These are phyloP conservation scores for Trichomonas vaginalis DNA, from an alignment of 208 protist genomes.

Conservation along the genomic window DNA sequence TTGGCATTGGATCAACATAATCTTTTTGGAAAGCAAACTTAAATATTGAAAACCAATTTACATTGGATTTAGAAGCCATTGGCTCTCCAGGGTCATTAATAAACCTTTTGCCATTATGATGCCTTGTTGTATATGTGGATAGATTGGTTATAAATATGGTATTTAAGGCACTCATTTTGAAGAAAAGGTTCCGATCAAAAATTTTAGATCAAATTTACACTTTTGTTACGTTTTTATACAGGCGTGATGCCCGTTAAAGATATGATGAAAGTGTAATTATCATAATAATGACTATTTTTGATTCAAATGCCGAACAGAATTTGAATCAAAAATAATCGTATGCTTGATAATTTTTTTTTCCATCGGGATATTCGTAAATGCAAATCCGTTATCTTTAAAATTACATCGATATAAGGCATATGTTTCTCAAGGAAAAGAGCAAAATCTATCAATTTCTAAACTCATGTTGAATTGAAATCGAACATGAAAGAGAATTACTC, in stretches of 20 bases:
- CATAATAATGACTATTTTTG: no score
- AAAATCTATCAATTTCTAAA: no score
- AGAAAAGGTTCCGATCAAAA: no score
- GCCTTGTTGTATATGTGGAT: neutral
- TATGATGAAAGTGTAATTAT: no score
- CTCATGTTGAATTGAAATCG: no score
- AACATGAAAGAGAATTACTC: no score
- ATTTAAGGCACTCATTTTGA: no score
- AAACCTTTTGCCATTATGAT: neutral
- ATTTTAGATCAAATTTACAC: no score
- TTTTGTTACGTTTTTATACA: no score
- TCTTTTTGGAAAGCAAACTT: neutral
- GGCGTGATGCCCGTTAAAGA: no score
- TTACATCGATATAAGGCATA: neutral
- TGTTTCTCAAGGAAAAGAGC: neutral
- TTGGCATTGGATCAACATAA: neutral
- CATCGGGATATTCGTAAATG: neutral
- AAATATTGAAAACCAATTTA: neutral
- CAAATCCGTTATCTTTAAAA: neutral
- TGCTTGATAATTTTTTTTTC: neutral
- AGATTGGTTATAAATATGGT: neutral
- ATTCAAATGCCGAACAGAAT: neutral
- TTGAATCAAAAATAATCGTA: neutral
- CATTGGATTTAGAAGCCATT: no score
- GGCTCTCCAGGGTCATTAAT: neutral